Conservation (phyloP, 306 rosid genomes). For the Abrus pulchellus region DNA sequence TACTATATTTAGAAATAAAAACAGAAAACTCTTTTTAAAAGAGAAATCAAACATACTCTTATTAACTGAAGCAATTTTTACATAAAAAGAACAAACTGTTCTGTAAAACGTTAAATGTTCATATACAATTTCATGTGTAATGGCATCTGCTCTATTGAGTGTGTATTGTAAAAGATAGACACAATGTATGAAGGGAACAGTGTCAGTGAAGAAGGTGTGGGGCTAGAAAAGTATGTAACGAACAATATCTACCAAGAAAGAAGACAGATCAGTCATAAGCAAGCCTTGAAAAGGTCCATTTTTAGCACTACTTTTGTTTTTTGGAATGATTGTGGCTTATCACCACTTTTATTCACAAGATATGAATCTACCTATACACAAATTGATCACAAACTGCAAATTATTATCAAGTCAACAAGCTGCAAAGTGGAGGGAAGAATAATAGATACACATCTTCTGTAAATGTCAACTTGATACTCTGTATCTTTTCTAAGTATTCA, state of each 20-base stretch:
- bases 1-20: no score
- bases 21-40: no score
- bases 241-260: conserved; percentile 33
- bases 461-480: background rate
- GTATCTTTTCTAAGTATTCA: conserved; percentile 24
- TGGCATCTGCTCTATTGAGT: background rate
- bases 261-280: conserved; percentile 23
- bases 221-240: conserved; percentile 9
- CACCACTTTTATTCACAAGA: conserved; percentile 2
- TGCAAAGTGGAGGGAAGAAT: background rate
- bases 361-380: conserved; percentile 21
- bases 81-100: background rate
- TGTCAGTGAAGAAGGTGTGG: conserved; percentile 20
- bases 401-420: conserved; percentile 22
- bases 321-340: conserved; percentile 20
- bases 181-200: background rate
- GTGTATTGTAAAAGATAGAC: conserved; percentile 14
- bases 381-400: conserved; percentile 2
- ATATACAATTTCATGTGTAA: conserved; percentile 16
- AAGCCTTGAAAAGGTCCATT: conserved; percentile 12
- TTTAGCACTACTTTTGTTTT: conserved; percentile 26
- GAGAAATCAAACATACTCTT: no score
- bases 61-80: conserved; percentile 32
- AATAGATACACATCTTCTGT: conserved; percentile 5
- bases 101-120: background rate